These are phyloP conservation scores for Chalciporus sphaerocephalus DNA, from an alignment of 768 basidiomycete species.

Conservation along the genomic window DNA sequence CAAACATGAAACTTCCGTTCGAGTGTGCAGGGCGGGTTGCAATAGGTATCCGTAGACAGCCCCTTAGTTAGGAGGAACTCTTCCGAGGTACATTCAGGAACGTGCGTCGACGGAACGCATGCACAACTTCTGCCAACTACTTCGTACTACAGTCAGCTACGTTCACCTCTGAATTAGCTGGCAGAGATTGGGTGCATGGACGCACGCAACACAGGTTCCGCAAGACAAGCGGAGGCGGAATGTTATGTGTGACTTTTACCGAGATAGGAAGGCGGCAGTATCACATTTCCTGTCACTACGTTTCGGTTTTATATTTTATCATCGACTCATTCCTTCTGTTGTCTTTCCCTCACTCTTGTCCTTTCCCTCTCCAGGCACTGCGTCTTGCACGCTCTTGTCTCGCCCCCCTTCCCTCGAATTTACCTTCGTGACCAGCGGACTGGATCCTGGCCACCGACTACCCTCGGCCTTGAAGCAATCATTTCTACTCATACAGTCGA, in stretches of 20 bases:
- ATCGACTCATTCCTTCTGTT: background rate
- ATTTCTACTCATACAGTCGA: background rate
- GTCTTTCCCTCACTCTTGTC: background rate
- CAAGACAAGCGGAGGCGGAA: no score
- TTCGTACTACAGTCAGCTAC: no score
- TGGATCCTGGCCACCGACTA: constrained; percentile 12
- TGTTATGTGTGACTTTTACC: constrained; percentile 12
- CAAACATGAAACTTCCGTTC: no score
- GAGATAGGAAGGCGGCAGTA: constrained; percentile 13
- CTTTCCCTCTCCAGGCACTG: background rate
- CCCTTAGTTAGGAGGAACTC: no score
- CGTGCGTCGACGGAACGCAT: no score
- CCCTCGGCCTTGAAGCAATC: constrained; percentile 15
- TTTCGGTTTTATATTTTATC: background rate
- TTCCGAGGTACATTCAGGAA: no score
- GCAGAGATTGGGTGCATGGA: no score
- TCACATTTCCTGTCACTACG: background rate
- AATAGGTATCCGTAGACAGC: no score
- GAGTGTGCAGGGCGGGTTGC: no score
- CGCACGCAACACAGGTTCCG: no score
- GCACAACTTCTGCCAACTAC: no score
- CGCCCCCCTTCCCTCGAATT: constrained; percentile 7
- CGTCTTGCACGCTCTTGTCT: background rate
- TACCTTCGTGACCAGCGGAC: constrained; percentile 5
- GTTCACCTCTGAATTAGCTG: no score